Base-by-base conservation (phyloP, 2,329 filamentous ascomycete genomes). In the Apiospora marii region DNA sequence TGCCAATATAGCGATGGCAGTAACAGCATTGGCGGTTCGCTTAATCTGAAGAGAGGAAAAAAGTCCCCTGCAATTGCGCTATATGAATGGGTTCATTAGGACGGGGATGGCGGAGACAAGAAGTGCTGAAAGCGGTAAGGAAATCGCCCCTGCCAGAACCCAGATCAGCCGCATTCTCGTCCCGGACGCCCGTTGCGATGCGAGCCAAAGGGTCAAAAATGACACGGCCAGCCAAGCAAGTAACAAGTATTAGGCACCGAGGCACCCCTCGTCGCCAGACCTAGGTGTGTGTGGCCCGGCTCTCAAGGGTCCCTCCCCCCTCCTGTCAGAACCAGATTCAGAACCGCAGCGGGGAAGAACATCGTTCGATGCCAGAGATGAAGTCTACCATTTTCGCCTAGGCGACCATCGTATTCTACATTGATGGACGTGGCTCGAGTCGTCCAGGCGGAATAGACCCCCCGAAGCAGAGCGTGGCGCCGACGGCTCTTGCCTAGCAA, bases 381-480 rank as follows among this genome's bases (percentile, higher is more conserved):
- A 41, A 41, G 58, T 22, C 34, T 64, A 22, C 16, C 16, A 37
- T 61, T 37, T 19, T 48, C 37, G 19, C 53, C 53, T 34, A 37
- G 53, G 53, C 37, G 37, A 41, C 53, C 30, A 61, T 61, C 53
- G 53, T 61, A n/a, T n/a, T 61, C 58, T 64, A 64, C 53, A 64
- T 41, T 64, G 58, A 64, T 64, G 58, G 30, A n/a, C 16, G 34
- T 64, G 6, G 12, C 8, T 51, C 22, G 46, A 49, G 49, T 51
- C 49, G 58, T 24, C 19, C 22, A 41, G 34, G 58, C 58, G 58
- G 58, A 14, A n/a, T n/a, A 8, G 41, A n/a, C 30, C n/a, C 34
- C 58, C 58, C 58, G 58, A 64, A 64, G 34, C 34, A 64, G 58
- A 41, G 58, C 34, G 58, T 64, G 58, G 58, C 58, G 58, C 58